Percentiles rank a stretch among this genome's conserved stretches.
phyloP scores from a whole-genome alignment of 2,329 filamentous ascomycete species.

The Pleomassaria siparia region DNA sequence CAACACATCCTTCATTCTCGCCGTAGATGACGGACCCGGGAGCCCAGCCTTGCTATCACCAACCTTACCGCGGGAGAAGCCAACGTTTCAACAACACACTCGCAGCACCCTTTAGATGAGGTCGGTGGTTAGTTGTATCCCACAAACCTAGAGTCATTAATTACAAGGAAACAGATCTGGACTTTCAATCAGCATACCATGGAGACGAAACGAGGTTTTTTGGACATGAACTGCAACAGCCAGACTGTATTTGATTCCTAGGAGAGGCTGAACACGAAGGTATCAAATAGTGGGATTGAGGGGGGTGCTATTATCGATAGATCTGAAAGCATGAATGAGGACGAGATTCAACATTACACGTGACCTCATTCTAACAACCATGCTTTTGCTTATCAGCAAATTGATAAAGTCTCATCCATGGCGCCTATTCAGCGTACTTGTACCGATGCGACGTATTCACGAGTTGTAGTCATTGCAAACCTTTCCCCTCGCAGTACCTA shows the following conservation, averaged over 20 bases:
- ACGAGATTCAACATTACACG: background rate
- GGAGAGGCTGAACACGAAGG: slow-evolving; percentile 21
- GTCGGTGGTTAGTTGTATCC: slow-evolving; percentile 25
- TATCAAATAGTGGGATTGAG: slow-evolving; percentile 14
- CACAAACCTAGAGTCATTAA: slow-evolving; percentile 20
- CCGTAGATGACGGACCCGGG: slow-evolving; percentile 27
- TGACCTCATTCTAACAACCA: too few species aligned
- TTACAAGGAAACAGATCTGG: slow-evolving; percentile 17
- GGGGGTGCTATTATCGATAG: background rate
- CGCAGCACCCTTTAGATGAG: slow-evolving; percentile 11
- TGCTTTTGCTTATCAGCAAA: too few species aligned
- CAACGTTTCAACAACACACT: slow-evolving; percentile 15
- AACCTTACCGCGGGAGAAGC: slow-evolving; percentile 19
- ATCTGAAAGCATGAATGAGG: slow-evolving; percentile 5
- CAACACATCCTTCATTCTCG: slow-evolving; percentile 8
- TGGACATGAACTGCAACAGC: slow-evolving; percentile 22
- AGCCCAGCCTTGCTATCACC: slow-evolving; percentile 22
- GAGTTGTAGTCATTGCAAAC: too few species aligned
- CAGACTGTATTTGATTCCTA: slow-evolving; percentile 27
- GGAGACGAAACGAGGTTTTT: slow-evolving; percentile 11
- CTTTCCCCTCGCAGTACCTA: too few species aligned
- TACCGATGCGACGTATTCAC: too few species aligned
- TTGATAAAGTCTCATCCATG: too few species aligned
- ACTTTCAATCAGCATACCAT: slow-evolving; percentile 19
- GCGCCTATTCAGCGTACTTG: too few species aligned